Evolutionary conservation across 176 grass and related monocot genomes (phyloP), one percentile per base, ranked within the genome.

Genomic region (Eragrostis nindensis): DNA sequence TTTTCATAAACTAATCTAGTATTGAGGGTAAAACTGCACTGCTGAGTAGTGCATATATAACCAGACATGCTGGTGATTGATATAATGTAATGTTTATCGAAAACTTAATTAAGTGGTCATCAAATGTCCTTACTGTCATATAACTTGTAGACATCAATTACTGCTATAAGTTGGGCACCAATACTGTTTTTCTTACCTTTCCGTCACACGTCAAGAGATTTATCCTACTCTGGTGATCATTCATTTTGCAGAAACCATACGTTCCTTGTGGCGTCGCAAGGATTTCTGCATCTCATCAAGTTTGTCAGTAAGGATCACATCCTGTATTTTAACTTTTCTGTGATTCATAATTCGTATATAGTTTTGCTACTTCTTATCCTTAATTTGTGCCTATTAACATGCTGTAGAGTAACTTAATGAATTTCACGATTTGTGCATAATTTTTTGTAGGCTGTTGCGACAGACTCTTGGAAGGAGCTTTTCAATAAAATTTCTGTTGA

Each of bases 191-290:
- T 7, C 52, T n/a, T n/a, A n/a, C 7, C 18, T 55, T 55, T 55
- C 21, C 8, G 5, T n/a, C n/a, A 19, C 52, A 10, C 52, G 8
- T 55, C 49, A 55, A 55, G 52, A n/a, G 18, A 19, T n/a, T 55
- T 55, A 55, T n/a, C 18, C 18, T 55, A 19, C 8, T n/a, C 7
- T 19, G 1, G 0, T 55, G 52, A 55, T 30, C 39, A 65, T 73
- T 83, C 7, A n/a, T 55, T 73, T n/a, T 88, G 57, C 74, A 78
- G 74, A 83, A 48, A 83, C 80, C 27, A 78, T 67, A 26, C 17
- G 52, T 55, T 78, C 74, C 46, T 46, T 87, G 60, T 17, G 15
- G 3, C 47, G 26, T 65, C 80, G 78, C 86, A 82, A 59, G 3
- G 24, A 66, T 83, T 18, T 26, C 50, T 18, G 5, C 32, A 36